Evolutionary conservation across 139 green algal species (phyloP), one percentile per base, ranked within the genome.

Genomic region (Chlorella sp.): DNA sequence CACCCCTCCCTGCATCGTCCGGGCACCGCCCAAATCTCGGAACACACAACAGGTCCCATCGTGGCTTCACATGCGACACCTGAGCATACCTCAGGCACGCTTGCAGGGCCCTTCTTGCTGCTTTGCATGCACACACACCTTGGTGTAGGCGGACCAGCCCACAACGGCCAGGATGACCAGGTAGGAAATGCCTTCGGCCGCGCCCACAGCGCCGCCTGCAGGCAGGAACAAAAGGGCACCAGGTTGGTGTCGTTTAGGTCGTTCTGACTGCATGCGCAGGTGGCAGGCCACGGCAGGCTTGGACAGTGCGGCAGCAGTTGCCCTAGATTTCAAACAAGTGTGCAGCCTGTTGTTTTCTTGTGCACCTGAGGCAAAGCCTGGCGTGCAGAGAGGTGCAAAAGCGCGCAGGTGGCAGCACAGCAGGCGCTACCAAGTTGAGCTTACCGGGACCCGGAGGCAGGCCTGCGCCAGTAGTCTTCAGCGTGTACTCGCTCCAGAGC

Each of bases 151-250:
- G 36, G 34, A 90, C 94, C 94, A 98, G 30, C 42, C 95, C 18
- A 98, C 90, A 42, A 98, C 80, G 57, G 90, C 95, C n/a, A 98
- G 76, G 1, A 98, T 39, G 68, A 85, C 91, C 60, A 96, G 93
- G 90, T 96, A 97, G 83, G 83, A 91, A 16, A 97, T 71, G 57
- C 95, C 95, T 90, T 96, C 94, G 88, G 92, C 89, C 40, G 89
- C 92, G 7, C 92, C 93, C 30, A 94, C 36, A 19, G 84, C 34
- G 24, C 94, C 96, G 9, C 92, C 93, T 53, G 86, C 93, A 42
- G 94, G 92, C 32, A 53, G 16, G 40, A 5, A 39, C 39, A 57
- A 57, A 57, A 57, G 48, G 48, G 48, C 48, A 57, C 48, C 48
- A 57, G 9, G 9, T 57, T 57, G 5, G 9, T 5, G n/a, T n/a